Conservation (phyloP, 768 basidiomycete genomes). For the Rhizopogon roseolus region DNA sequence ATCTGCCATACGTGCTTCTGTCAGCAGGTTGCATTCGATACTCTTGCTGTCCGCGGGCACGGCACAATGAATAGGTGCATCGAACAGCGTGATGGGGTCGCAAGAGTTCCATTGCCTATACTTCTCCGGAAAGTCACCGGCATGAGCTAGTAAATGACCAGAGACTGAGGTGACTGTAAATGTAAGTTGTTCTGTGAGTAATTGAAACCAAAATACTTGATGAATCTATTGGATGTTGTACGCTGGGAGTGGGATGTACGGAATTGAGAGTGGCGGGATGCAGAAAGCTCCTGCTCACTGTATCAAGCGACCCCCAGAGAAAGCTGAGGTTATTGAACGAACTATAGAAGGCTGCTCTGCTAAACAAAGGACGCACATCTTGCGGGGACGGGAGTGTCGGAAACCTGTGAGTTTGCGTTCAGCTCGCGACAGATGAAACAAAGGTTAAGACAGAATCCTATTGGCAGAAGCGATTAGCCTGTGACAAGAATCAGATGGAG, state of each 20-base stretch:
- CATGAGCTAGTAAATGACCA: slow-evolving; percentile 74
- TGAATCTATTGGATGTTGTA: slow-evolving; percentile 54
- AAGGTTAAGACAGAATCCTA: background rate
- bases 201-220: slow-evolving; percentile 93
- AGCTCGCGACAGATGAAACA: background rate
- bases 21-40: slow-evolving; percentile 73
- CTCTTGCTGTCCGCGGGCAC: slow-evolving; percentile 60
- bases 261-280: background rate
- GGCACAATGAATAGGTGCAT: slow-evolving; percentile 64
- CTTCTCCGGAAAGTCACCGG: slow-evolving; percentile 78
- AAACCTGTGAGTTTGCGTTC: background rate
- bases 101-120: slow-evolving; percentile 83
- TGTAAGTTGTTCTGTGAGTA: slow-evolving; percentile 76
- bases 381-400: background rate
- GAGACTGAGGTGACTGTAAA: slow-evolving; percentile 87
- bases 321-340: slow-evolving; percentile 82
- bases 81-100: slow-evolving; percentile 85
- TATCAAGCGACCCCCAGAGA: slow-evolving; percentile 80
- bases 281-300: slow-evolving; percentile 49
- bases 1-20: slow-evolving; percentile 70
- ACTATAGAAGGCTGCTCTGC: slow-evolving; percentile 98
- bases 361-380: slow-evolving; percentile 86
- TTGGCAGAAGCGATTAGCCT: background rate
- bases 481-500: background rate
- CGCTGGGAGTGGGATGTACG: slow-evolving; percentile 41